Evolutionary conservation across 2,329 filamentous ascomycete species (phyloP).

Genomic region (Eutypa lata): DNA sequence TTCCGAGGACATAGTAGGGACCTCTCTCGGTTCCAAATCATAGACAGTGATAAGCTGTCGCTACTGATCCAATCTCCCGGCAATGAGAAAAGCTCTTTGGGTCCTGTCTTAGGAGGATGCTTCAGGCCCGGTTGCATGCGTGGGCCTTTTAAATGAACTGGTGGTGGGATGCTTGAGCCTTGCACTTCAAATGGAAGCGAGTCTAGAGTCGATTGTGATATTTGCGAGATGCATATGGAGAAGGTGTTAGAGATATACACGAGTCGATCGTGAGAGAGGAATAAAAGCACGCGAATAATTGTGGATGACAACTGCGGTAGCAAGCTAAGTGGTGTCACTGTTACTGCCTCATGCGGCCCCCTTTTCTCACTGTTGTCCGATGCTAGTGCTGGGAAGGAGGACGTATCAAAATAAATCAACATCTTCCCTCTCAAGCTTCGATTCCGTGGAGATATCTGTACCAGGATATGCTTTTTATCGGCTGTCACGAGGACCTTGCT

Average conservation of each 20-base stretch:
- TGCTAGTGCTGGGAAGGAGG: background rate
- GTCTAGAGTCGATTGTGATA: background rate
- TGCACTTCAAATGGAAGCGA: background rate
- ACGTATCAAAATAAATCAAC: background rate
- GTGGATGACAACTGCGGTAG: conserved; percentile 9
- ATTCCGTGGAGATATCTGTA: background rate
- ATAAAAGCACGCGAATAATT: conserved; percentile 8
- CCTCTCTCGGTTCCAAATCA: conserved; percentile 13
- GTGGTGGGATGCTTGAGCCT: background rate
- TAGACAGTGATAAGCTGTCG: conserved; percentile 16
- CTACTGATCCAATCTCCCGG: conserved; percentile 24
- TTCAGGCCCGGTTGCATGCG: background rate
- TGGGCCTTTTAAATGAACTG: background rate
- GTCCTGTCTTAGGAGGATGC: background rate
- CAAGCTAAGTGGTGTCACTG: background rate
- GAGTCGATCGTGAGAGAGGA: conserved; percentile 13
- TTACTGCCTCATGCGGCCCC: background rate
- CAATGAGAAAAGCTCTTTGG: conserved; percentile 17
- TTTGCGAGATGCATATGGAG: conserved; percentile 14
- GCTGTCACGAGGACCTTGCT: conserved; percentile 11
- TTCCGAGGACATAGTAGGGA: conserved; percentile 22
- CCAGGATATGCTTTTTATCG: conserved; percentile 14
- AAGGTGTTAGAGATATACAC: conserved; percentile 16
- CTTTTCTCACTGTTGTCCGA: background rate
- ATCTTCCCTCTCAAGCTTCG: background rate